A percentile compares a stretch with the other conserved stretches of the same genome.
phyloP scores from a whole-genome alignment of 495 filamentous ascomycete species.

The Tuber borchii region DNA sequence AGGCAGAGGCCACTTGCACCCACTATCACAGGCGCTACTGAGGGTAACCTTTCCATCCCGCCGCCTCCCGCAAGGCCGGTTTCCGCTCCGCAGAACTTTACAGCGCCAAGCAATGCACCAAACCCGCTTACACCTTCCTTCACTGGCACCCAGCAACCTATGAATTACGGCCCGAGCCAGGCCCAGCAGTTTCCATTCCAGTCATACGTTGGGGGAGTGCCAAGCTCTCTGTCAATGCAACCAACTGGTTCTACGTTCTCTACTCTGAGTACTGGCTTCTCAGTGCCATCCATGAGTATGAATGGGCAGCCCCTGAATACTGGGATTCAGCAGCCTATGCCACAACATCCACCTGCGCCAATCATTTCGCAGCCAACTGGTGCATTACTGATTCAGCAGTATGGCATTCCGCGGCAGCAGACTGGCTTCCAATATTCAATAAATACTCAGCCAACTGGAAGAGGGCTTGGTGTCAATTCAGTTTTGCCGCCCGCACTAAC shows the following conservation, averaged over 20 bases:
- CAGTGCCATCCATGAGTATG: constrained; percentile 51
- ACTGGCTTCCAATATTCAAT: constrained; percentile 48
- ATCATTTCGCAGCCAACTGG: constrained; percentile 49
- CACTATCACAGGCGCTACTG: constrained; percentile 51
- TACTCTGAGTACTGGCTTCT: constrained; percentile 45
- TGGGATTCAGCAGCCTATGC: constrained; percentile 48
- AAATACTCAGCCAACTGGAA: constrained; percentile 24
- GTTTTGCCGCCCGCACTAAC: constrained; percentile 53
- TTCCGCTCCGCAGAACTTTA: constrained; percentile 79
- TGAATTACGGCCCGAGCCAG: constrained; percentile 38
- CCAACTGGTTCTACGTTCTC: constrained; percentile 46
- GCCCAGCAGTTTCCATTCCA: constrained; percentile 45
- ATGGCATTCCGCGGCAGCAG: constrained; percentile 51
- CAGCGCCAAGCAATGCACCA: constrained; percentile 54
- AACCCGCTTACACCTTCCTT: constrained; percentile 77
- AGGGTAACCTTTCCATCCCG: constrained; percentile 61
- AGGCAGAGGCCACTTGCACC: constrained; percentile 57
- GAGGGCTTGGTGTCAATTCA: constrained; percentile 51
- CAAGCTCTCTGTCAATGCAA: constrained; percentile 42
- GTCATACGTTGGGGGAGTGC: constrained; percentile 45
- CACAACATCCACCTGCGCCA: constrained; percentile 46
- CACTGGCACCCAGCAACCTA: constrained; percentile 67
- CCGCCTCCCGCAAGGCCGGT: constrained; percentile 78
- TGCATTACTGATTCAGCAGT: constrained; percentile 37
- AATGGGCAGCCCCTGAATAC: constrained; percentile 47